A percentile compares a stretch with the other conserved stretches of the same genome.
Conservation (phyloP, 2,329 filamentous ascomycete species). For the Pseudogymnoascus destructans region DNA sequence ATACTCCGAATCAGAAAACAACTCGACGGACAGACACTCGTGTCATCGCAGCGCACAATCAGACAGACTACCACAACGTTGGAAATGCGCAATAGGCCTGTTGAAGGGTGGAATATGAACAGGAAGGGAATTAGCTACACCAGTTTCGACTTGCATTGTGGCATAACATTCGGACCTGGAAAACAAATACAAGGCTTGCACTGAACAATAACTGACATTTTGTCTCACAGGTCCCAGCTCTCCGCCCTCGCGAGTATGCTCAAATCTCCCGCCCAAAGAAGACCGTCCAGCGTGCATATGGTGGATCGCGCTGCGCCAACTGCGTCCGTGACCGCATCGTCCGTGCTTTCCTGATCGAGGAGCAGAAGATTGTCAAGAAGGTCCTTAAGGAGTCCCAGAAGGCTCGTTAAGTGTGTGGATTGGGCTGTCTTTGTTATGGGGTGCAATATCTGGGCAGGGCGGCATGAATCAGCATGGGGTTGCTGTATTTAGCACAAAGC, state of each 20-base stretch:
- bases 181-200: background rate
- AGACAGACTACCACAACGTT: background rate
- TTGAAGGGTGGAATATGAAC: background rate
- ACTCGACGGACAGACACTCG: background rate
- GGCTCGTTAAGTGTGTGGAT: conserved; percentile 24
- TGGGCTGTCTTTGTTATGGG: conserved; percentile 24
- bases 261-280: conserved; percentile 97
- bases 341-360: conserved; percentile 97
- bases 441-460: conserved; percentile 23
- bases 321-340: conserved; percentile 98
- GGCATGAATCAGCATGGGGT: conserved; percentile 26
- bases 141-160: background rate
- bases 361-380: conserved; percentile 99
- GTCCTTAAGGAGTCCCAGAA: conserved; percentile 91
- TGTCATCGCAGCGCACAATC: background rate
- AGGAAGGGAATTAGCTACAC: background rate
- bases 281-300: conserved; percentile 97
- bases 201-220: conserved; percentile 22
- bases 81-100: background rate
- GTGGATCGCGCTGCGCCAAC: conserved; percentile 95
- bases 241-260: conserved; percentile 95
- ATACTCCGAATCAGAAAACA: background rate
- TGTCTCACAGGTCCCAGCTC: conserved; percentile 64
- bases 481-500: conserved; percentile 26
- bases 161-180: background rate